Evolutionary conservation across 2,329 filamentous ascomycete genomes (phyloP).

Genomic region (Pyrenochaeta sp.): DNA sequence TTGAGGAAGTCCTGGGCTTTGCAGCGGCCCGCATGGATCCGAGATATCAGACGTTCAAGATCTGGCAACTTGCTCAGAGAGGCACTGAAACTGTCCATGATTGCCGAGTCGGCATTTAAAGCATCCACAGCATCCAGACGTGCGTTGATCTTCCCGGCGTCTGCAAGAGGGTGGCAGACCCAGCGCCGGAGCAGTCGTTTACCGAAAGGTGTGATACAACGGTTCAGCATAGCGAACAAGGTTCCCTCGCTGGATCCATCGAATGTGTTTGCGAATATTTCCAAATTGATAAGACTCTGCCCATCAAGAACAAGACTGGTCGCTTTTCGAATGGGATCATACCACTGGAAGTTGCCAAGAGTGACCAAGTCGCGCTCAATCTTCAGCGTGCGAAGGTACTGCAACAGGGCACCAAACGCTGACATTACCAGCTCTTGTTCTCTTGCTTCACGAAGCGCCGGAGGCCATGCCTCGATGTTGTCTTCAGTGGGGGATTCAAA

Average conservation of each 20-base stretch:
- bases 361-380: conserved; percentile 87
- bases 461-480: conserved; percentile 76
- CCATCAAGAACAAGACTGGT: conserved; percentile 92
- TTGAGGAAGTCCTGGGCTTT: conserved; percentile 90
- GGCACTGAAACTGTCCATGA: conserved; percentile 86
- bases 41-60: conserved; percentile 89
- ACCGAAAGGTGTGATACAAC: conserved; percentile 94
- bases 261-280: conserved; percentile 91
- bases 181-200: conserved; percentile 96
- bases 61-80: conserved; percentile 93
- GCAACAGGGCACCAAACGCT: conserved; percentile 84
- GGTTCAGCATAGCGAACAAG: conserved; percentile 87
- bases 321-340: conserved; percentile 89
- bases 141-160: conserved; percentile 88
- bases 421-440: conserved; percentile 88
- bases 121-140: conserved; percentile 93
- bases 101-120: conserved; percentile 79
- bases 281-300: conserved; percentile 96
- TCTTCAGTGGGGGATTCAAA: conserved; percentile 69
- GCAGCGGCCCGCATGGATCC: conserved; percentile 91
- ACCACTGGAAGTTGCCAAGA: conserved; percentile 88
- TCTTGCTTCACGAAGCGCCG: conserved; percentile 72
- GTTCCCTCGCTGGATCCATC: conserved; percentile 88
- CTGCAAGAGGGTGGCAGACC: conserved; percentile 94
- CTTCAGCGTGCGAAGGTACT: conserved; percentile 84